Evolutionary conservation across 73 alveolate genomes (phyloP).

Genomic region (Tetrahymena malaccensis): DNA sequence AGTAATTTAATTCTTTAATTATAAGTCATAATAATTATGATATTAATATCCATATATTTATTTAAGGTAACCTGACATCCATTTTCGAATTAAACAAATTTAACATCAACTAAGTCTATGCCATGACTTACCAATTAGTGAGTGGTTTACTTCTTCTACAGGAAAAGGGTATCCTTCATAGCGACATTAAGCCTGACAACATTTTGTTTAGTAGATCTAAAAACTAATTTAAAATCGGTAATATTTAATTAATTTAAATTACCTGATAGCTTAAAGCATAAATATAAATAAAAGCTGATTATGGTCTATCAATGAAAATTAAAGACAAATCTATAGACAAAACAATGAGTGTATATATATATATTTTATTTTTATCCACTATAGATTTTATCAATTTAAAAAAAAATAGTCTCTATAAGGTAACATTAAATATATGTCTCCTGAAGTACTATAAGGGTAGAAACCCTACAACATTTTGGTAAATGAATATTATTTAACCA

Average conservation of each 20-base stretch:
- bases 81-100: not conserved
- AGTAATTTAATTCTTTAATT: not conserved
- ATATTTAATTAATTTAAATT: too few relatives aligned
- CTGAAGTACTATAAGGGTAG: not conserved
- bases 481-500: too few relatives aligned
- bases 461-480: not conserved
- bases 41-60: too few relatives aligned
- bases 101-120: not conserved
- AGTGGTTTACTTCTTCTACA: not conserved
- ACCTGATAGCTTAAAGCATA: too few relatives aligned
- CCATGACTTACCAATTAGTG: not conserved
- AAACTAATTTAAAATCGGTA: not conserved
- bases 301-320: not conserved
- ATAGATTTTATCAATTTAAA: too few relatives aligned
- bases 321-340: not conserved
- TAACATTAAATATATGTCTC: not conserved
- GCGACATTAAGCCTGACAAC: not conserved
- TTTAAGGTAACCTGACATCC: not conserved
- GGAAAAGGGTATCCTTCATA: not conserved
- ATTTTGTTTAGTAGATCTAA: too few relatives aligned
- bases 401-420: not conserved
- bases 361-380: too few relatives aligned
- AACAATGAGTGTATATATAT: not conserved
- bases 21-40: too few relatives aligned
- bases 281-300: not conserved